Evolutionary conservation across 495 filamentous ascomycete species (phyloP).

Genomic region (Penicillium psychrofluorescens): DNA sequence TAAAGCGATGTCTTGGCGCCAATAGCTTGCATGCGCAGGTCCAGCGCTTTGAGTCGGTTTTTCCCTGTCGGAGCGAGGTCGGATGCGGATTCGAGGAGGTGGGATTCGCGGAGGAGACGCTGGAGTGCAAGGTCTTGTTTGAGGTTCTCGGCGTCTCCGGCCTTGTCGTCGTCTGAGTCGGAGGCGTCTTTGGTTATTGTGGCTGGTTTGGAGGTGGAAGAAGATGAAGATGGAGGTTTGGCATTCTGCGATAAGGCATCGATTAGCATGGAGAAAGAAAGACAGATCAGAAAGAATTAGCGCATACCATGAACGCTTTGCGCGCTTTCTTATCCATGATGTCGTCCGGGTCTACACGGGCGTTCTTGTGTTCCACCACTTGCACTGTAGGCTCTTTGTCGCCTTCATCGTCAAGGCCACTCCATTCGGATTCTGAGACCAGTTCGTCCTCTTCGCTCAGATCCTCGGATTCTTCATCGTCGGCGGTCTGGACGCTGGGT

Average conservation of each 20-base stretch:
- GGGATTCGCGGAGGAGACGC: conserved; percentile 82
- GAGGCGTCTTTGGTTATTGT: conserved; percentile 29
- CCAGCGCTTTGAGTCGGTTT: conserved; percentile 66
- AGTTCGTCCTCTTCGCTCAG: conserved; percentile 22
- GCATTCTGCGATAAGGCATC: conserved; percentile 20
- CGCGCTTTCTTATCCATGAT: conserved; percentile 55
- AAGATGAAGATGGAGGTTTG: conserved; percentile 40
- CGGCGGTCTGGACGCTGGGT: conserved; percentile 9
- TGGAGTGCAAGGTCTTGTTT: conserved; percentile 93
- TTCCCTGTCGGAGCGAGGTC: conserved; percentile 57
- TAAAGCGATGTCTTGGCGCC: conserved; percentile 71
- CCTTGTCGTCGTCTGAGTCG: conserved; percentile 33
- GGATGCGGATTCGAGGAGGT: conserved; percentile 66
- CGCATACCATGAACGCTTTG: conserved; percentile 69
- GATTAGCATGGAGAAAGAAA: conserved; percentile 7
- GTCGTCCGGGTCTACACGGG: conserved; percentile 25
- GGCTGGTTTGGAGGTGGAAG: conserved; percentile 19
- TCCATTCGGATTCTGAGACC: conserved; percentile 48
- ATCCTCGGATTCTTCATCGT: conserved; percentile 15
- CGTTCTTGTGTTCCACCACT: conserved; percentile 58
- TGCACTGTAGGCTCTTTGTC: conserved; percentile 36
- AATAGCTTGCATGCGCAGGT: conserved; percentile 72
- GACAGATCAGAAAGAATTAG: background rate
- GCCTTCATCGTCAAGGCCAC: conserved; percentile 50
- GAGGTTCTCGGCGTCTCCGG: conserved; percentile 54